Conservation (phyloP, 1,284 basidiomycete genomes). For the Schizophyllum amplum region DNA sequence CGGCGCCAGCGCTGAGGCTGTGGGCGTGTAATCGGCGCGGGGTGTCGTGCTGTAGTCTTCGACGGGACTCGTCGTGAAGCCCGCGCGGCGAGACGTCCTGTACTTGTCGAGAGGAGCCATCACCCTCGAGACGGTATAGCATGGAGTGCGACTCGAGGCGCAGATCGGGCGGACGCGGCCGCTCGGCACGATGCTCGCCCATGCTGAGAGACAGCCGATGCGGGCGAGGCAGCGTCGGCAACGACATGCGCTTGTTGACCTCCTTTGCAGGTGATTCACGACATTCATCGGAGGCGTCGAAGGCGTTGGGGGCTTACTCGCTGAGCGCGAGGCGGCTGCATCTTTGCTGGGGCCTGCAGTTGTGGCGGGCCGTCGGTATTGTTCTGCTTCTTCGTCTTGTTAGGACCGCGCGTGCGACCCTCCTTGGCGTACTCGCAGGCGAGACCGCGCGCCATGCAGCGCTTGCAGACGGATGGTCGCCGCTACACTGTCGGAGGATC, state of each 20-base stretch:
- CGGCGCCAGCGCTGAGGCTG: background rate
- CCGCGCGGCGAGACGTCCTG: no score
- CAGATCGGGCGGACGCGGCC: background rate
- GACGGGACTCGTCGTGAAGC: no score
- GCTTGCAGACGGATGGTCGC: slow-evolving; percentile 51
- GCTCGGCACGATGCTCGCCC: no score
- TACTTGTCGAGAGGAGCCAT: no score
- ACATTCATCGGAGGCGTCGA: no score
- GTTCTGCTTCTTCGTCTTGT: slow-evolving; percentile 31
- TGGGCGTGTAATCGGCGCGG: background rate
- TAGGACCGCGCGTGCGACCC: slow-evolving; percentile 53
- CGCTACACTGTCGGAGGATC: slow-evolving; percentile 58
- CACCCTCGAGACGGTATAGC: background rate
- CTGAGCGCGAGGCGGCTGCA: background rate
- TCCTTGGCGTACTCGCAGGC: slow-evolving; percentile 53
- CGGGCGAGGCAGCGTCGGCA: background rate
- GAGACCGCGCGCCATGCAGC: slow-evolving; percentile 41
- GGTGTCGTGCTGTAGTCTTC: background rate
- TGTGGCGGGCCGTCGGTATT: no score
- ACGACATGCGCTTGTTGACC: background rate
- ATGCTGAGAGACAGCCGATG: background rate
- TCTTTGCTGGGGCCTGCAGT: no score
- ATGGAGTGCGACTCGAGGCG: background rate
- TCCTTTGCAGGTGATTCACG: background rate
- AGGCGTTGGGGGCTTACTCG: background rate